Base-by-base conservation (phyloP, 371 early-diverging fungal genomes). In the Zychaea mexicana region DNA sequence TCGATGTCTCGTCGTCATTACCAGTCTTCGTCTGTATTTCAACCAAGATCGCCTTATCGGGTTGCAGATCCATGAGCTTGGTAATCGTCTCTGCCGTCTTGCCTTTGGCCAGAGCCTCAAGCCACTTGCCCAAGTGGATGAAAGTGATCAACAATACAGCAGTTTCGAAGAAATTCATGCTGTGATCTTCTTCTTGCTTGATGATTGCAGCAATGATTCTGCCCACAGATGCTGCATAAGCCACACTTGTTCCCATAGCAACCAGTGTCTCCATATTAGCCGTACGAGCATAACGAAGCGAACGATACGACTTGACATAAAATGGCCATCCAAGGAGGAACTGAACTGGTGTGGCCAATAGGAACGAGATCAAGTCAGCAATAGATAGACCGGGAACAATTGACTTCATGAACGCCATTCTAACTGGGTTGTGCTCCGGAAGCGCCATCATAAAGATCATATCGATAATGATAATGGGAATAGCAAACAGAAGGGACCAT, bases 191-290 rank as follows among this genome's bases (percentile, higher is more conserved):
- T 60, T 67, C 67, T 26, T 64, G 68, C 3, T 68, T 67, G 0
- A 60, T 82, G 78, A 89, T 85, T 9, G 81, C 74, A 9, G 83
- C 78, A 33, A 85, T 74, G 15, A 88, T 82, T 21, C 81, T 77
- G 3, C 76, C 85, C 0, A 86, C 74, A 3, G 85, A 85, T 10
- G 87, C 82, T 45, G 79, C 39, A 68, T 88, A 90, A 15, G 88
- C 87, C 2, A 85, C 86, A n/a, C 83, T 79, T 0, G 88, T 88
- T n/a, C 89, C 89, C 63, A 90, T 74, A 0, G 87, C 81, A 2
- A 90, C 85, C 19, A 90, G 55, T 0, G 86, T 86, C 62, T 90
- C 90, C 91, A 90, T 90, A 56, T 87, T 88, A 49, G 88, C 87
- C 3, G 82, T 82, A n/a, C 68, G 82, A 8, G 87, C 66, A 69